Conservation (phyloP, 2,329 filamentous ascomycete genomes). For the Alternaria burnsii region DNA sequence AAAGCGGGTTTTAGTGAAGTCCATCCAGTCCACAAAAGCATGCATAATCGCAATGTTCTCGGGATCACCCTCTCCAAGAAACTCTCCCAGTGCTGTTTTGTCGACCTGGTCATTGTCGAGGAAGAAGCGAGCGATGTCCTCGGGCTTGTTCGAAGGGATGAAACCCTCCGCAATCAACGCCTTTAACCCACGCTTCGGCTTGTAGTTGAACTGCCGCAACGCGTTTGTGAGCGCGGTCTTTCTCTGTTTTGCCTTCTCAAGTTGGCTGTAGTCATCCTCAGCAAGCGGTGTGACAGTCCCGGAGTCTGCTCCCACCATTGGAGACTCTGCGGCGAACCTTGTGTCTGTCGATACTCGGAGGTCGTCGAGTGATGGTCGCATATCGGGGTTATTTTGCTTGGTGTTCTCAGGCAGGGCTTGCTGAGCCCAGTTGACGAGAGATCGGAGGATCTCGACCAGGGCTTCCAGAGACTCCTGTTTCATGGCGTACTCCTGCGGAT, state of each 20-base stretch:
- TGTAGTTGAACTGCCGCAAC: conserved; percentile 94
- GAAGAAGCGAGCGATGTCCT: conserved; percentile 86
- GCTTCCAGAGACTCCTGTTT: conserved; percentile 90
- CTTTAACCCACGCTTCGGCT: conserved; percentile 93
- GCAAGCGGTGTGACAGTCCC: conserved; percentile 54
- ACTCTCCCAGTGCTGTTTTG: conserved; percentile 93
- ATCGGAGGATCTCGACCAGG: conserved; percentile 86
- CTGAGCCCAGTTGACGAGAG: conserved; percentile 90
- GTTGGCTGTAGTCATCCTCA: conserved; percentile 90
- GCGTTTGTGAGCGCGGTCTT: conserved; percentile 93
- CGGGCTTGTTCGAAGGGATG: conserved; percentile 78
- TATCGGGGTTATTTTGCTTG: conserved; percentile 54
- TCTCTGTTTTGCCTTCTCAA: conserved; percentile 93
- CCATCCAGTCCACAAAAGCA: conserved; percentile 94
- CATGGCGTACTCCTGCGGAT: conserved; percentile 88
- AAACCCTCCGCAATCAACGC: conserved; percentile 84
- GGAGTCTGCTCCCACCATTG: conserved; percentile 63
- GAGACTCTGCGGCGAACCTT: conserved; percentile 66
- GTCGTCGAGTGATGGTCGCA: conserved; percentile 65
- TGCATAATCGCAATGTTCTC: conserved; percentile 98
- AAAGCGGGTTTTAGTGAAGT: conserved; percentile 89
- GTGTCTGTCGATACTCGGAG: conserved; percentile 80
- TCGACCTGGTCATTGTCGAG: conserved; percentile 83
- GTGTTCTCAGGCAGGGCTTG: conserved; percentile 65
- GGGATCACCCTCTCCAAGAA: conserved; percentile 89